Percentiles rank a stretch among this genome's conserved stretches.
These are phyloP conservation scores for Lipomyces sp. DNA, from an alignment of 805 yeast genomes.

Conservation along the genomic window DNA sequence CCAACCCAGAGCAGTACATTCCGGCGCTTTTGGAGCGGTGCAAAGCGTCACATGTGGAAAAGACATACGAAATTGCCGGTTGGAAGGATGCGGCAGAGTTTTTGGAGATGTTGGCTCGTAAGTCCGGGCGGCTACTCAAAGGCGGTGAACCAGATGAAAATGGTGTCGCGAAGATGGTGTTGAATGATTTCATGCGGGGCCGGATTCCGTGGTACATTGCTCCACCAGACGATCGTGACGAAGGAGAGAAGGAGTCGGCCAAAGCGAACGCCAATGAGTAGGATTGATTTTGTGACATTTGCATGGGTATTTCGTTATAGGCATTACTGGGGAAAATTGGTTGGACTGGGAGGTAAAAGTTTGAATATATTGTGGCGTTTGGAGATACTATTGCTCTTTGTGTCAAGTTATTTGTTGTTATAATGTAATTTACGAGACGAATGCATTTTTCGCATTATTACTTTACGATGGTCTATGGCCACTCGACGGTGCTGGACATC, in stretches of 20 bases:
- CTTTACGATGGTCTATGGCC: background rate
- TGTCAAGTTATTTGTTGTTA: no score
- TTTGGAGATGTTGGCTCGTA: constrained; percentile 87
- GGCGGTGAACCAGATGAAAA: constrained; percentile 98
- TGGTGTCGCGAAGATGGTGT: constrained; percentile 86
- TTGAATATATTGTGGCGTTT: background rate
- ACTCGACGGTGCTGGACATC: no score
- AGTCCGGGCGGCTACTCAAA: constrained; percentile 87
- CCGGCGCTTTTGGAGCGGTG: constrained; percentile 85
- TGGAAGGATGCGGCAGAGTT: constrained; percentile 81
- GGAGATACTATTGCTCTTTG: no score
- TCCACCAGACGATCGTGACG: constrained; percentile 78
- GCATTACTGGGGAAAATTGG: constrained; percentile 2
- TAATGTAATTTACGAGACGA: background rate
- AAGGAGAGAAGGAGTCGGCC: constrained; percentile 50
- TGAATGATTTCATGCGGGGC: constrained; percentile 95
- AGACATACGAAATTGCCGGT: constrained; percentile 93
- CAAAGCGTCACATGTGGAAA: constrained; percentile 85
- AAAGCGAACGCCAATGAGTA: background rate
- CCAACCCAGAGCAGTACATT: constrained; percentile 92
- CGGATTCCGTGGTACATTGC: constrained; percentile 97
- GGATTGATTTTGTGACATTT: background rate
- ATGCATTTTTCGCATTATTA: background rate
- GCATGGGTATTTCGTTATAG: background rate
- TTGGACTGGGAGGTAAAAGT: background rate